Conservation (phyloP, 352 stramenopile genomes). For the Phytophthora pini region DNA sequence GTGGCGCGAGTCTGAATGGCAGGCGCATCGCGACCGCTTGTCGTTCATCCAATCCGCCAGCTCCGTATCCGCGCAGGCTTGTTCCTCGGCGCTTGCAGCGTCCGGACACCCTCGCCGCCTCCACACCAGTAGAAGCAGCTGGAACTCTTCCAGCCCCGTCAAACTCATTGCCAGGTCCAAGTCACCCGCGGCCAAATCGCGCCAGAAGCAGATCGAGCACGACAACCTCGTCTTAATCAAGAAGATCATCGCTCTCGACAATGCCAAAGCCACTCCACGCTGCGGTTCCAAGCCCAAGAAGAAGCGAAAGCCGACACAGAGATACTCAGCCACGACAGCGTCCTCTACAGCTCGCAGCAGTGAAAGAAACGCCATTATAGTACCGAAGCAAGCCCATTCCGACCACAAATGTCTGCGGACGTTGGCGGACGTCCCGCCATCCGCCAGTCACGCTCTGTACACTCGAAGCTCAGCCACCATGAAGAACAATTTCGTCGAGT, state of each 20-base stretch:
- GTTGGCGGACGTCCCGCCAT: conserved; percentile 36
- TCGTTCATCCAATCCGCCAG: conserved; percentile 49
- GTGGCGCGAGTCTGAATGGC: conserved; percentile 44
- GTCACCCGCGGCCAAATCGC: conserved; percentile 52
- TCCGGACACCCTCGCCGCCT: conserved; percentile 35
- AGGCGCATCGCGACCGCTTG: conserved; percentile 53
- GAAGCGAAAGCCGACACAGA: conserved; percentile 11
- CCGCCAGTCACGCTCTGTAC: conserved; percentile 57
- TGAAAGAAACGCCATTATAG: conserved; percentile 32
- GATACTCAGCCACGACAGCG: background rate
- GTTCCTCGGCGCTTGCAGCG: conserved; percentile 34
- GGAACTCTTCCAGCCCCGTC: conserved; percentile 6
- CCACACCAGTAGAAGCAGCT: conserved; percentile 17
- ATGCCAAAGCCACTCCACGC: conserved; percentile 11
- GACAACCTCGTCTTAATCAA: conserved; percentile 69
- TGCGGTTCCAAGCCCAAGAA: conserved; percentile 17
- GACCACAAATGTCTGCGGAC: conserved; percentile 28
- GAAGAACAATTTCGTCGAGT: conserved; percentile 59
- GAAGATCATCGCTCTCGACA: conserved; percentile 61
- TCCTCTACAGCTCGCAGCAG: background rate
- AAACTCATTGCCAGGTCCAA: conserved; percentile 40
- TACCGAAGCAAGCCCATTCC: conserved; percentile 25
- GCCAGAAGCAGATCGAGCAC: conserved; percentile 60
- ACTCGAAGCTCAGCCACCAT: conserved; percentile 50
- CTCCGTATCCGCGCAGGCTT: conserved; percentile 27